Evolutionary conservation across 306 rosid genomes (phyloP), one percentile per base, ranked within the genome.

Genomic region (Quercus robur): DNA sequence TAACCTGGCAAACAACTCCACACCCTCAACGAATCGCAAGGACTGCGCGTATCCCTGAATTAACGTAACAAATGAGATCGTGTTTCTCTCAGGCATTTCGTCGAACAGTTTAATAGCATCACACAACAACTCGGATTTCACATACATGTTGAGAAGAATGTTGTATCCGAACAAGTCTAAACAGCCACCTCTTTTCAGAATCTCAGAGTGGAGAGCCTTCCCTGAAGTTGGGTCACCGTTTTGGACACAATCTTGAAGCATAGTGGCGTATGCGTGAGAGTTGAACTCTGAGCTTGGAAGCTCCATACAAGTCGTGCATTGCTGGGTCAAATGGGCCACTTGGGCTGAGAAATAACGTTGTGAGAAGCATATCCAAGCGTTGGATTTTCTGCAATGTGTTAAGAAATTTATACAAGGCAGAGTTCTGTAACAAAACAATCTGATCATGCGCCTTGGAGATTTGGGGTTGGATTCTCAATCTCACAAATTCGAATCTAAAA

Each of bases 21-120:
- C 8, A 5, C 82, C 87, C 72, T 83, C 86, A 21, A 56, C 0
- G 21, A 81, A 85, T 46, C 49, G 70, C 19, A 58, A 70, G 23
- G 86, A 78, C 46, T 78, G 71, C 38, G 55, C 73, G 44, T 71
- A 77, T 3, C 86, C 89, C 20, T 85, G 87, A 71, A 88, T 83
- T 69, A 88, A 80, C 17, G 89, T 83, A 41, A 88, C 91, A 80
- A 88, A 88, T 3, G 91, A 85, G 49, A 88, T 79, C 1, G 82
- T 78, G 78, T 85, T 84, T 82, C 74, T 67, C 5, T 70, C 69
- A 0, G 86, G 81, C 83, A 88, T 83, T 81, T 85, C 89, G 25
- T 88, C 86, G 28, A 88, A 88, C 86, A 83, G 44, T 33, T 41
- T 88, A 54, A 26, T 3, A 2, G 91, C 88, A 54, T 64, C 28